A percentile compares a stretch with the other conserved stretches of the same genome.
These are phyloP conservation scores for Cryphonectria radicalis DNA, from an alignment of 2,329 filamentous ascomycete species.

Conservation along the genomic window DNA sequence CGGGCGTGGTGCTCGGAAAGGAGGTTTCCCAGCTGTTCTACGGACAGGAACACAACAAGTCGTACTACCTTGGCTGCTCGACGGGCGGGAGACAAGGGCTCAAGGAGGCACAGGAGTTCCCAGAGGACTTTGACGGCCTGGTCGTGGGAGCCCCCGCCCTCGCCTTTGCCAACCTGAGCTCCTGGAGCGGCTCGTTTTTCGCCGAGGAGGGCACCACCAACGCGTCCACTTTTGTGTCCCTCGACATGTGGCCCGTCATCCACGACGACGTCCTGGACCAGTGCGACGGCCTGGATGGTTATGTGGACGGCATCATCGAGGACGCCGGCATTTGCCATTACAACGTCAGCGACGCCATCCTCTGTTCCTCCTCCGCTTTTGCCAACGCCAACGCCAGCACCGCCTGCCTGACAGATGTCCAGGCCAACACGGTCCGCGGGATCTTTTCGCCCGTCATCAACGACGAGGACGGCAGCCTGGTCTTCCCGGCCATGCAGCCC, in stretches of 20 bases:
- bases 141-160: slow-evolving; percentile 55
- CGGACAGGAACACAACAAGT: slow-evolving; percentile 44
- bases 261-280: slow-evolving; percentile 50
- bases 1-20: slow-evolving; percentile 53
- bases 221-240: slow-evolving; percentile 37
- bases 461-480: slow-evolving; percentile 44
- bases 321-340: slow-evolving; percentile 49
- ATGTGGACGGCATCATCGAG: slow-evolving; percentile 54
- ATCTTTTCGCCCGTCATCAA: slow-evolving; percentile 34
- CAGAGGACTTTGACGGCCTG: slow-evolving; percentile 61
- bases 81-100: slow-evolving; percentile 63
- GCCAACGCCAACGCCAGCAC: slow-evolving; percentile 13
- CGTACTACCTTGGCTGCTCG: slow-evolving; percentile 61
- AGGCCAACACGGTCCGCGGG: slow-evolving; percentile 32
- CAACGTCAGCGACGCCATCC: slow-evolving; percentile 42
- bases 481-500: slow-evolving; percentile 55
- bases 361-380: slow-evolving; percentile 15
- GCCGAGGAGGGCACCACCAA: slow-evolving; percentile 48
- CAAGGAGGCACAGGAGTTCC: slow-evolving; percentile 55
- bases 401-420: slow-evolving; percentile 42
- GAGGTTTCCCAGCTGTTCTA: slow-evolving; percentile 54
- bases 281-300: slow-evolving; percentile 55
- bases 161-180: slow-evolving; percentile 53
- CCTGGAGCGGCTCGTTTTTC: slow-evolving; percentile 51
- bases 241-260: slow-evolving; percentile 48